phyloP scores from a whole-genome alignment of 805 yeast genomes.

The Lipomyces spencermartinsiae region DNA sequence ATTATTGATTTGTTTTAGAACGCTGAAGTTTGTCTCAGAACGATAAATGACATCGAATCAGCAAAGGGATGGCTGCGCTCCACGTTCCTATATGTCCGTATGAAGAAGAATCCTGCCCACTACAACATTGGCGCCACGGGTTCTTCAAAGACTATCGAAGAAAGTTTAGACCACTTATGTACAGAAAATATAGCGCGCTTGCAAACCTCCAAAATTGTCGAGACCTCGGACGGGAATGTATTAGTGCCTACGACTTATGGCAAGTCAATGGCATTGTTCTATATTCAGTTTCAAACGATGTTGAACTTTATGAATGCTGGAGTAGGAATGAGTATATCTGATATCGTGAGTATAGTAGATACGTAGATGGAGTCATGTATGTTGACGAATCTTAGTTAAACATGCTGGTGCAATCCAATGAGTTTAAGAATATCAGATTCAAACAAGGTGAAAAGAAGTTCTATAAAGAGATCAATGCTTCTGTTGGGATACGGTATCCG shows the following conservation, averaged over 20 bases:
- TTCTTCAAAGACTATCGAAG: constrained; percentile 44
- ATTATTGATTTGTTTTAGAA: constrained; percentile 44
- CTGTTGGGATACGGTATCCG: constrained; percentile 51
- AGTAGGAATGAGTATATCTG: constrained; percentile 8
- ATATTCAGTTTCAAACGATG: constrained; percentile 55
- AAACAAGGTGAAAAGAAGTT: constrained; percentile 55
- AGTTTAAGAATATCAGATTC: constrained; percentile 51
- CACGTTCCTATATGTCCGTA: constrained; percentile 59
- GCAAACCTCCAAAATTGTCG: constrained; percentile 46
- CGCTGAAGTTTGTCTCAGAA: constrained; percentile 54
- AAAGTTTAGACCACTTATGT: constrained; percentile 48
- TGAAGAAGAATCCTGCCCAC: constrained; percentile 49
- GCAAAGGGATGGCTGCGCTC: constrained; percentile 56
- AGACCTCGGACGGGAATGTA: constrained; percentile 33
- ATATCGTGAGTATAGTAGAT: constrained; percentile 12
- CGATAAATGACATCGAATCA: constrained; percentile 48
- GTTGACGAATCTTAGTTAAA: constrained; percentile 14
- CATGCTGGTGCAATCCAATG: constrained; percentile 49
- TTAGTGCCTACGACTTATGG: constrained; percentile 52
- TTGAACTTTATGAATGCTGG: constrained; percentile 39
- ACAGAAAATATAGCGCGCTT: constrained; percentile 48
- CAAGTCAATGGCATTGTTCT: constrained; percentile 57
- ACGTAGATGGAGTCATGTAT: neutral
- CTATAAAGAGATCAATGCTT: constrained; percentile 52
- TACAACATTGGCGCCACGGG: constrained; percentile 47